phyloP scores from a whole-genome alignment of 2,329 filamentous ascomycete genomes.

The Sarocladiaceae sp. region DNA sequence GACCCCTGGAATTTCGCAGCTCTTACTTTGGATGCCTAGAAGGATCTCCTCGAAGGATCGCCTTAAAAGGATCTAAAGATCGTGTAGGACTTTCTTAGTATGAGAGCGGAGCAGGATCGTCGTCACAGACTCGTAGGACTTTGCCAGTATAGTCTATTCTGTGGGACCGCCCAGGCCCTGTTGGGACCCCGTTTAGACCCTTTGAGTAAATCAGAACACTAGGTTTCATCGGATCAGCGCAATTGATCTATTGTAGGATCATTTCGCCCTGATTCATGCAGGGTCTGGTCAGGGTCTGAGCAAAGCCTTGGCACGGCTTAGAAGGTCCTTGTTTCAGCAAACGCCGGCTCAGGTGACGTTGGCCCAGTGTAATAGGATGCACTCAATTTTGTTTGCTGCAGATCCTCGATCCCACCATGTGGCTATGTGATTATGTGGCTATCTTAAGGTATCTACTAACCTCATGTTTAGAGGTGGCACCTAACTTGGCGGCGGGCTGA shows the following conservation, averaged over 20 bases:
- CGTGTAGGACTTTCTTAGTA: neutral
- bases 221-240: neutral
- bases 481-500: neutral
- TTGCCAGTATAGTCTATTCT: neutral
- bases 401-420: neutral
- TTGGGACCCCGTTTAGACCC: too few relatives aligned
- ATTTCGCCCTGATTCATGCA: neutral
- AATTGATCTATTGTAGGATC: neutral
- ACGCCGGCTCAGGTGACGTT: neutral
- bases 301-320: too few relatives aligned
- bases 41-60: neutral
- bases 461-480: neutral
- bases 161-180: neutral
- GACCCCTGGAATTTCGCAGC: too few relatives aligned
- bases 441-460: too few relatives aligned
- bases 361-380: neutral
- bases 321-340: neutral
- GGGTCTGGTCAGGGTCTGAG: neutral
- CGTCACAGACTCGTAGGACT: neutral
- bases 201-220: too few relatives aligned
- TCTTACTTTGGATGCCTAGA: neutral
- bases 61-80: neutral
- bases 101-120: neutral
- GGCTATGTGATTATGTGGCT: too few relatives aligned
- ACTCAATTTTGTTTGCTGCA: neutral